Base-by-base conservation (phyloP, 2,329 filamentous ascomycete genomes). In the Pseudomassariella vexata region DNA sequence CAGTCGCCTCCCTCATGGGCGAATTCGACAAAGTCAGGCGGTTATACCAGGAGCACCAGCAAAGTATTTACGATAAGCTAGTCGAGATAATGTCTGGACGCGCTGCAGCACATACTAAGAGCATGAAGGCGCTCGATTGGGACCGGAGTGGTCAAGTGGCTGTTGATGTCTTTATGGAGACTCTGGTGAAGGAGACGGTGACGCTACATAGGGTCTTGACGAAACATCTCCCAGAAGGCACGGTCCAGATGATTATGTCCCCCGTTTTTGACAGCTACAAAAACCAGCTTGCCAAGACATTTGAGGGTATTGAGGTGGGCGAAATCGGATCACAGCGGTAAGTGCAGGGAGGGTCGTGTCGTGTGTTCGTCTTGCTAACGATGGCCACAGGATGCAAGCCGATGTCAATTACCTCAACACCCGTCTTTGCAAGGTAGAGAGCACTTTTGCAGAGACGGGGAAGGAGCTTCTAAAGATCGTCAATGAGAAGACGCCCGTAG, bases 21-120 rank as follows among this genome's bases (percentile, higher is more conserved):
- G 88, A 95, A 43, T 95, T 94, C 47, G 89, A 95, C 63, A 90
- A 86, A 56, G 80, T 92, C 32, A 82, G 85, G 43, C 74, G 87
- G 14, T 63, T 89, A 7, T 81, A 85, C 45, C 86, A 94, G 52
- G 89, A 95, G 52, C 89, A 95, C 52, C 88, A 94, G 53, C 80
- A 81, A 41, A 88, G 76, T 39, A 94, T 95, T 38, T 87, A 92
- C 54, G 87, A 94, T 50, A 95, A 95, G 55, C 66, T 95, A 1
- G 84, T 94, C 12, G 87, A 94, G 43, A 95, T 95, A 31, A 94
- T 95, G 84, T 82, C 79, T 34, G 78, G 77, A 2, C 77, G 88
- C 5, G 85, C 86, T 2, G 65, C 75, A 4, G 65, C 80, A 6
- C 87, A 90, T 49, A 79, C 86, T 23, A 82, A 79, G 50, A 74